These are phyloP conservation scores for Phialophora expanda DNA, from an alignment of 2,329 filamentous ascomycete species.

Conservation along the genomic window DNA sequence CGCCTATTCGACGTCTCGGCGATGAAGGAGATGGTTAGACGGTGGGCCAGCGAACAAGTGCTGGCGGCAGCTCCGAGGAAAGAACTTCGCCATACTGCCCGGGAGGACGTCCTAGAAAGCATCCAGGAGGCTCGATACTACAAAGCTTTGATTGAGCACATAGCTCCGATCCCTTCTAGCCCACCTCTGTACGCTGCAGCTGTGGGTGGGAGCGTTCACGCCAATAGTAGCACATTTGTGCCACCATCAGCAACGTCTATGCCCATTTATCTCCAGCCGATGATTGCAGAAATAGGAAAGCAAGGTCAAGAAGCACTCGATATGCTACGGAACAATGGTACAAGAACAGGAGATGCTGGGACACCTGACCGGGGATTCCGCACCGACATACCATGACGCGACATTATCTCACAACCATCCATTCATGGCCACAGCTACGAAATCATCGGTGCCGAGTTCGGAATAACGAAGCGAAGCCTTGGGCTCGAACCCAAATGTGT, in stretches of 20 bases:
- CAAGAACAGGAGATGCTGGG: constrained; percentile 9
- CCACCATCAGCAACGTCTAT: not conserved
- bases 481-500: too few species aligned
- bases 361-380: constrained; percentile 16
- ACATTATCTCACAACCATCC: too few species aligned
- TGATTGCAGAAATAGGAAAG: not conserved
- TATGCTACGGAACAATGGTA: constrained; percentile 8
- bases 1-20: constrained; percentile 89
- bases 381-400: constrained; percentile 20
- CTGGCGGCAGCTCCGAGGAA: constrained; percentile 71
- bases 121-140: constrained; percentile 91
- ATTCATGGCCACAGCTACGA: not conserved
- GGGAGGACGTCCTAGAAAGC: constrained; percentile 90
- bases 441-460: too few species aligned
- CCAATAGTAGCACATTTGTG: not conserved
- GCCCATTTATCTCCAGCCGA: not conserved
- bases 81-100: constrained; percentile 77
- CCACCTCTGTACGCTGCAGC: not conserved
- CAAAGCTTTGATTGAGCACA: constrained; percentile 58
- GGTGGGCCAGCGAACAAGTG: constrained; percentile 74
- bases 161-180: not conserved
- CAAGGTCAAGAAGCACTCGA: constrained; percentile 19
- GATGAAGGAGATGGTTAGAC: constrained; percentile 84
- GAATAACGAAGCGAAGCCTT: too few species aligned
- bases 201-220: not conserved